A percentile compares a stretch with the other conserved stretches of the same genome.
Evolutionary conservation across 305 asterid species (phyloP).

Genomic region (Solanum aculeatissimum): DNA sequence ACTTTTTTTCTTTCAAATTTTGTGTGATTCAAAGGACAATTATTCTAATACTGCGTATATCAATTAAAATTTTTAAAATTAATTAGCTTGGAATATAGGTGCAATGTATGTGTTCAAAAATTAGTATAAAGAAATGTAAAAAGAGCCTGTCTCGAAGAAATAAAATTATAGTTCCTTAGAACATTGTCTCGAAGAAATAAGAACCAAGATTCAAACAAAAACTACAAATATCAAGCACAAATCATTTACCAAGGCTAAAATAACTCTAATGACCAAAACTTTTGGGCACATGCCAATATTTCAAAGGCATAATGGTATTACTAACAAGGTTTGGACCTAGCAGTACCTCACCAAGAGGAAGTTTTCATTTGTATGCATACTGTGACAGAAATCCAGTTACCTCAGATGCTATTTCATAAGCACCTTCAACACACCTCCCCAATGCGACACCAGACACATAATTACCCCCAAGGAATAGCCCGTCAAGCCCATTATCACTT

Average conservation of each 20-base stretch:
- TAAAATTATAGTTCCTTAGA: neutral
- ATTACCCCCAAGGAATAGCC: constrained; percentile 85
- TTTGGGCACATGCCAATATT: neutral
- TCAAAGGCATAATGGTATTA: neutral
- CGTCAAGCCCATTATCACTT: constrained; percentile 40
- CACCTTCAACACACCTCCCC: constrained; percentile 95
- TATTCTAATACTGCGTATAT: too few species aligned
- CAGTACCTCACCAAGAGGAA: neutral
- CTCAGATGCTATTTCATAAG: constrained; percentile 67
- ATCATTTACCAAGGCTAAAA: neutral
- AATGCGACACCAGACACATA: constrained; percentile 85
- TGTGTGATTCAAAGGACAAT: too few species aligned
- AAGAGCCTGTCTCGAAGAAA: too few species aligned
- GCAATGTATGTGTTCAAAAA: too few species aligned
- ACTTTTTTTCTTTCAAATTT: too few species aligned
- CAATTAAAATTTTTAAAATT: too few species aligned
- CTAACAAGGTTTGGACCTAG: neutral
- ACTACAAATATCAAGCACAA: neutral
- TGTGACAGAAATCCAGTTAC: constrained; percentile 58
- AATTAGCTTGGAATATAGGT: too few species aligned
- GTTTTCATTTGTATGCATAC: constrained; percentile 24
- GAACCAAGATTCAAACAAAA: neutral
- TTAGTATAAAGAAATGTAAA: too few species aligned
- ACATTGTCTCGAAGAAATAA: neutral
- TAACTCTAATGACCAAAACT: neutral